Conservation (phyloP, 2,329 filamentous ascomycete species). For the Coniochaeta sp. region DNA sequence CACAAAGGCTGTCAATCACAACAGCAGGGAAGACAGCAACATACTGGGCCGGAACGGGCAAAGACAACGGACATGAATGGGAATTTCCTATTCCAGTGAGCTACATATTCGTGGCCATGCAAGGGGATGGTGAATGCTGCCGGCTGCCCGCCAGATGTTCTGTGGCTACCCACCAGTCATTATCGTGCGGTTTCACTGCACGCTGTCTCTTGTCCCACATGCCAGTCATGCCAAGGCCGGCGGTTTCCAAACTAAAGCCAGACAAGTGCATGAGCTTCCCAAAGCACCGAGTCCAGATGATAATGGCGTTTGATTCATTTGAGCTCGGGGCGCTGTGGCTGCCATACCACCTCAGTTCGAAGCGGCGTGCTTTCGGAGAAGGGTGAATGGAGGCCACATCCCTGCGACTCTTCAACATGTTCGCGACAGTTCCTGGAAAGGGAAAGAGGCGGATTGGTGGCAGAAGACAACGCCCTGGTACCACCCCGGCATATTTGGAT, state of each 20-base stretch:
- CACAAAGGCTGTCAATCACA: no score
- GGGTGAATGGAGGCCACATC: neutral
- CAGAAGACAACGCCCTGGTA: neutral
- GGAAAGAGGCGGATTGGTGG: neutral
- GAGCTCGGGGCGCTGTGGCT: neutral
- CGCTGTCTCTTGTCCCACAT: neutral
- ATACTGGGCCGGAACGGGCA: neutral
- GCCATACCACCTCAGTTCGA: neutral
- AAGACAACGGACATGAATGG: neutral
- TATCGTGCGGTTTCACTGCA: neutral
- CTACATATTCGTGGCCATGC: slow-evolving; percentile 5
- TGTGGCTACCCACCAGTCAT: slow-evolving; percentile 3
- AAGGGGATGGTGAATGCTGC: neutral
- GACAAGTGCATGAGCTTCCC: neutral
- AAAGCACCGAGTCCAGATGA: neutral
- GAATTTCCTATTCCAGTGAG: slow-evolving; percentile 1
- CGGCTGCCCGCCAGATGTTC: neutral
- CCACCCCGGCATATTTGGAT: neutral
- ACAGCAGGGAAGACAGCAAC: neutral
- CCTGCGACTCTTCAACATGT: neutral
- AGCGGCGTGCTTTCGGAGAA: neutral
- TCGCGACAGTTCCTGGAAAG: slow-evolving; percentile 2
- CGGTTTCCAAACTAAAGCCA: neutral
- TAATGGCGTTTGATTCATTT: neutral
- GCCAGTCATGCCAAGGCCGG: neutral